A percentile compares a stretch with the other conserved stretches of the same genome.
Evolutionary conservation across 331 rosid species (phyloP).

Genomic region (Quercus lobata): DNA sequence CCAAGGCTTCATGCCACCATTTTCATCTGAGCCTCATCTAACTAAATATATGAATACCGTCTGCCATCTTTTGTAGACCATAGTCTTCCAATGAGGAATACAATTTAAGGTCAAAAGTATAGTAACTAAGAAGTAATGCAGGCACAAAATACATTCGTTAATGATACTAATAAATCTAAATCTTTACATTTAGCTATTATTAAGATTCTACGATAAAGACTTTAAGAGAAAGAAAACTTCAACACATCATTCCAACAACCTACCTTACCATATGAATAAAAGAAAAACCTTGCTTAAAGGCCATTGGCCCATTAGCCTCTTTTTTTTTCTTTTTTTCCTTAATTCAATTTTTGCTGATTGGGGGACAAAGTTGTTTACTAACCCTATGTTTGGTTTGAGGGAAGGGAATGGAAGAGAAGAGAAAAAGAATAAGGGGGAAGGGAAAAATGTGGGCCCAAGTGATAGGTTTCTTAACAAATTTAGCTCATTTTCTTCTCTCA

Average conservation of each 20-base stretch:
- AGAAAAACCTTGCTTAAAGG: too few relatives aligned
- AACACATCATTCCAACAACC: background rate
- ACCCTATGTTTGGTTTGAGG: too few relatives aligned
- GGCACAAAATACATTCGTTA: conserved; percentile 3
- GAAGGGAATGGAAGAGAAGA: too few relatives aligned
- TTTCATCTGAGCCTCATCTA: conserved; percentile 14
- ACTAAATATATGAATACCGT: conserved; percentile 8
- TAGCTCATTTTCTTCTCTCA: too few relatives aligned
- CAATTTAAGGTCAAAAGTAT: conserved; percentile 1
- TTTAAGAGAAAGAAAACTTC: background rate
- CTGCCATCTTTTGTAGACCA: conserved; percentile 1
- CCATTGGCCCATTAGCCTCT: too few relatives aligned
- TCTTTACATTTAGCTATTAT: background rate
- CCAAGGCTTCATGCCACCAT: background rate
- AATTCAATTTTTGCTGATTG: too few relatives aligned
- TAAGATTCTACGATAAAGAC: background rate
- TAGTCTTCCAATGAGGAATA: conserved; percentile 6
- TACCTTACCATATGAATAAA: background rate
- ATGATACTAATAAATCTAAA: background rate
- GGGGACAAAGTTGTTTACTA: too few relatives aligned
- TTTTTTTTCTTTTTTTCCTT: too few relatives aligned
- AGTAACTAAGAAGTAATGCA: background rate
- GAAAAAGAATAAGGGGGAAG: too few relatives aligned
- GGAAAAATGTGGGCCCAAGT: too few relatives aligned
- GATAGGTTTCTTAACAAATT: too few relatives aligned